Evolutionary conservation across 495 filamentous ascomycete species (phyloP), one percentile per base, ranked within the genome.

Genomic region (Trichoderma virens): DNA sequence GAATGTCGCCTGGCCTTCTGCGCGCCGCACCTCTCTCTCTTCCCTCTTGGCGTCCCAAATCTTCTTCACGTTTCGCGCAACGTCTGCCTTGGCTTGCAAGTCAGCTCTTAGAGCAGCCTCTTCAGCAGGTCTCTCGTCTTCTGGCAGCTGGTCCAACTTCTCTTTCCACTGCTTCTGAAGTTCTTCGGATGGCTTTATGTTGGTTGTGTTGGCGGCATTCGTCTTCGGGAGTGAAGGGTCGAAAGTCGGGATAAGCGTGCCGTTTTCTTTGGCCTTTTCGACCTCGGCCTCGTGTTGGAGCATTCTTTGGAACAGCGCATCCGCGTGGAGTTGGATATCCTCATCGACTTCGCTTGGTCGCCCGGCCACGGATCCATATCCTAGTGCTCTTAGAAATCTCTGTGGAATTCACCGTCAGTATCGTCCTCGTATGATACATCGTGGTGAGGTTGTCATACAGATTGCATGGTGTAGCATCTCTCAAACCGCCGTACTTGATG

Each of bases 311-410:
- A 92, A 97, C 35, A 97, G 79, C 62, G 82, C 86, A 75, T 97
- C 92, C 61, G 91, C 93, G 74, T 95, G 91, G 89, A 98, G 90
- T 76, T 98, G 94, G 65, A 98, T 96, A 63, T 85, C 79, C 77
- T 98, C 94, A 67, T 96, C 90, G 61, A 87, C 82, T 54, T 88
- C 88, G 5, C 78, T 68, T 39, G 84, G 78, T n/a, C 86, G 82
- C 16, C 87, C 78, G 66, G 83, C 80, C 41, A 80, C 81, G 0
- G 84, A 82, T 67, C 95, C 80, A 73, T 97, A 98, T n/a, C 94
- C 94, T 32, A 98, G 76, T 11, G 92, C 90, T 73, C 92, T 91
- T 41, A 98, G 76, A 67, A 98, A 90, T 76, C 91, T 88, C 85
- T 92, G 65, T 34, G 25, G 32, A 4, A 39, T 20, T 18, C 7